Evolutionary conservation across 352 stramenopile genomes (phyloP).

Genomic region (Elongisporangium anandrum): DNA sequence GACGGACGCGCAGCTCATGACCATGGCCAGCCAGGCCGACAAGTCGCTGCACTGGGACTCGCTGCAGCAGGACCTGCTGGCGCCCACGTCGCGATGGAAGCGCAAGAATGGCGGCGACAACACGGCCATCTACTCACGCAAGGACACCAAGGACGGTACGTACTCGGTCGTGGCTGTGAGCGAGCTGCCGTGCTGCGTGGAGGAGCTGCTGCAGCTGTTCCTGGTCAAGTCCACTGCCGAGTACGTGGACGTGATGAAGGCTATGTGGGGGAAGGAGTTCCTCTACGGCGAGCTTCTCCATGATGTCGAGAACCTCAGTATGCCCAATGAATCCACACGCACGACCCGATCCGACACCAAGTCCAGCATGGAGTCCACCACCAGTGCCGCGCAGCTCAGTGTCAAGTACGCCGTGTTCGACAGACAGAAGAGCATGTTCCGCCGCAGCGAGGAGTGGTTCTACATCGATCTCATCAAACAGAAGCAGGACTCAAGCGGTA

Average conservation of each 20-base stretch:
- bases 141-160: slow-evolving; percentile 11
- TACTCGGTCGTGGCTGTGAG: slow-evolving; percentile 20
- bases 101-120: slow-evolving; percentile 5
- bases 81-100: slow-evolving; percentile 10
- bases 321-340: background rate
- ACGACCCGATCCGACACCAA: background rate
- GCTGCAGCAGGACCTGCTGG: slow-evolving; percentile 14
- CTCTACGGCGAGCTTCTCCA: slow-evolving; percentile 23
- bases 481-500: background rate
- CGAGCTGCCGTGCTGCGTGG: slow-evolving; percentile 26
- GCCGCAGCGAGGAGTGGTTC: slow-evolving; percentile 23
- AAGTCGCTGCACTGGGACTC: slow-evolving; percentile 23
- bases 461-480: slow-evolving; percentile 16
- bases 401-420: slow-evolving; percentile 35
- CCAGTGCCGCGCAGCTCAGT: slow-evolving; percentile 6
- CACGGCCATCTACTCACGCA: slow-evolving; percentile 22
- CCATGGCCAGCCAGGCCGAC: slow-evolving; percentile 24
- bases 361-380: background rate
- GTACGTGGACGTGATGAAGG: slow-evolving; percentile 36
- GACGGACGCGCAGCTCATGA: slow-evolving; percentile 34
- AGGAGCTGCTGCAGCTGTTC: slow-evolving; percentile 33
- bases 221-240: slow-evolving; percentile 21
- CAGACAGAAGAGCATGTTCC: slow-evolving; percentile 16
- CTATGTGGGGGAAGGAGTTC: slow-evolving; percentile 31
- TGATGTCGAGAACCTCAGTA: slow-evolving; percentile 10